Percentiles rank a stretch among this genome's conserved stretches.
phyloP scores from a whole-genome alignment of 148 eudicot genomes.

The Nepenthes gracilis region DNA sequence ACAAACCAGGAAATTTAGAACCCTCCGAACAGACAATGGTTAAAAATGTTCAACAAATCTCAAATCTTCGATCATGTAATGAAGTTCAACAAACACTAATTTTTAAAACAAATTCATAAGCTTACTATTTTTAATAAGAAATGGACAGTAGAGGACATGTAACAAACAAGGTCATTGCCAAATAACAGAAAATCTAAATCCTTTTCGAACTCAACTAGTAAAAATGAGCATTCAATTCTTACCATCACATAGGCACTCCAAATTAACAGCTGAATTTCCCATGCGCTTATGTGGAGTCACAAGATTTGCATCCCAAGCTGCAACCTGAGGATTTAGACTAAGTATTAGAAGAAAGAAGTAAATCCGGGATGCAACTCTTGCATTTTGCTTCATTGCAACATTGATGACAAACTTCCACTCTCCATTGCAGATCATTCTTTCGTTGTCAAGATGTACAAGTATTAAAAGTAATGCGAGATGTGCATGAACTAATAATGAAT shows the following conservation, averaged over 20 bases:
- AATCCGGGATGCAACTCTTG: neutral
- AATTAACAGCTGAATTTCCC: constrained; percentile 65
- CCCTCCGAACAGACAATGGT: too few relatives aligned
- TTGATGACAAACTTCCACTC: neutral
- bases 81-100: too few relatives aligned
- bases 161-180: neutral
- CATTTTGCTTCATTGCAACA: neutral
- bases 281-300: constrained; percentile 94
- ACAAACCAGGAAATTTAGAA: too few relatives aligned
- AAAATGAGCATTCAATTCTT: constrained; percentile 14
- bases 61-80: too few relatives aligned
- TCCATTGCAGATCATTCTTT: neutral
- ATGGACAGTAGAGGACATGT: too few relatives aligned
- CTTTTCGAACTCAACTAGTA: neutral
- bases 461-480: too few relatives aligned
- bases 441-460: too few relatives aligned
- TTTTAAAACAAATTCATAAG: too few relatives aligned
- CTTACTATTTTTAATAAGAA: too few relatives aligned
- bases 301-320: constrained; percentile 99
- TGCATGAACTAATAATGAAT: too few relatives aligned
- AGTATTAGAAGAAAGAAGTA: neutral
- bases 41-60: too few relatives aligned
- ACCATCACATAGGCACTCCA: constrained; percentile 81
- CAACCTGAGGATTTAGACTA: constrained; percentile 37
- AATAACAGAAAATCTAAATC: neutral